Evolutionary conservation across 768 basidiomycete species (phyloP).

Genomic region (Guyanaporus albipodus): DNA sequence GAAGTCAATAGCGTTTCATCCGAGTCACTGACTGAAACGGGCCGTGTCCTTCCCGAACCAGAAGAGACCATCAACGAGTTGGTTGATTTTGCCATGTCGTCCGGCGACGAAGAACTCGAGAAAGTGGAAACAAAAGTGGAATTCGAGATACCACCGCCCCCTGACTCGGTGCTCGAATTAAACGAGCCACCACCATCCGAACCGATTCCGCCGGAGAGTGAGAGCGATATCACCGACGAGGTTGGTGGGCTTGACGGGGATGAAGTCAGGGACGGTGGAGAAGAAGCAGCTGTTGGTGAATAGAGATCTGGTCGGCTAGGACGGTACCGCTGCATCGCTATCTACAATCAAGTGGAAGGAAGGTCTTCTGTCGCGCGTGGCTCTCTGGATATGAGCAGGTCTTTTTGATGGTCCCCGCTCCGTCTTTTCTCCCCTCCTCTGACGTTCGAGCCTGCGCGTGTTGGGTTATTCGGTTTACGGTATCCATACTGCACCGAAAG

Average conservation of each 20-base stretch:
- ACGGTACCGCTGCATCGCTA: conserved; percentile 23
- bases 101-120: conserved; percentile 1
- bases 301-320: background rate
- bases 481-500: background rate
- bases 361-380: background rate
- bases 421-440: conserved; percentile 16
- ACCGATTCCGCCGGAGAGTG: conserved; percentile 31
- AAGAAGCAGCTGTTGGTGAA: conserved; percentile 10
- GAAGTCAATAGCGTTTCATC: background rate
- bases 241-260: conserved; percentile 17
- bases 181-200: conserved; percentile 31
- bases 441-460: background rate
- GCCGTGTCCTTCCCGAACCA: background rate
- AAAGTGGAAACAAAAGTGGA: conserved; percentile 4
- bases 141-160: background rate
- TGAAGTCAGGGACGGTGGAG: conserved; percentile 15
- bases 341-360: background rate
- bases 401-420: conserved; percentile 7
- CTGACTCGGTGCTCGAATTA: conserved; percentile 22
- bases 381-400: conserved; percentile 12
- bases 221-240: conserved; percentile 35
- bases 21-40: conserved; percentile 6
- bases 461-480: background rate
- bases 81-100: background rate
- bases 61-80: conserved; percentile 10